These are phyloP conservation scores for Floccularia luteovirens DNA, from an alignment of 768 basidiomycete genomes.

Conservation along the genomic window DNA sequence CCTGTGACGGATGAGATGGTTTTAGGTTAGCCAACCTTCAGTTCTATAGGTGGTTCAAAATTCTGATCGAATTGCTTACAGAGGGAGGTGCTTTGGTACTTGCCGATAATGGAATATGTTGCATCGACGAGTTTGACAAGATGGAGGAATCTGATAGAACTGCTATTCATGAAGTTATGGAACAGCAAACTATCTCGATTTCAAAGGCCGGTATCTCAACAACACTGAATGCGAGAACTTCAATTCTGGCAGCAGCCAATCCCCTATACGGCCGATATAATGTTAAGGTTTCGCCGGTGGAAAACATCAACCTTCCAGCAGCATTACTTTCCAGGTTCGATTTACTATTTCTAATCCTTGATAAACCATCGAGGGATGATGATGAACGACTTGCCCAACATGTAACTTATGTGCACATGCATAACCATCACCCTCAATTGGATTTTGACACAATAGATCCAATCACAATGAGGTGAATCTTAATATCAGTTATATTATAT, in stretches of 20 bases:
- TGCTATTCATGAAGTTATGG: conserved; percentile 99
- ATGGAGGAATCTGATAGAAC: conserved; percentile 99
- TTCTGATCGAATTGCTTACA: conserved; percentile 24
- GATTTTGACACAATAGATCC: conserved; percentile 84
- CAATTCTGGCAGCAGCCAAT: conserved; percentile 96
- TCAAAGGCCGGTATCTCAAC: conserved; percentile 99
- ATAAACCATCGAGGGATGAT: conserved; percentile 91
- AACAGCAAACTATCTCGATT: conserved; percentile 99
- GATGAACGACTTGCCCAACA: conserved; percentile 96
- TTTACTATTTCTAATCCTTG: conserved; percentile 91
- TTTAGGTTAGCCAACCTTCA: conserved; percentile 63
- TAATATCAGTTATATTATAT: too few relatives aligned
- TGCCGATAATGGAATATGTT: conserved; percentile 98
- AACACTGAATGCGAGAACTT: conserved; percentile 94
- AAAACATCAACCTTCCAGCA: conserved; percentile 98
- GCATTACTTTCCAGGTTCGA: conserved; percentile 96
- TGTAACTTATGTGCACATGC: conserved; percentile 98
- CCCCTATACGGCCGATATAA: conserved; percentile 98
- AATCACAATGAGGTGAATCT: conserved; percentile 74
- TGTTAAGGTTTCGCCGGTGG: conserved; percentile 93
- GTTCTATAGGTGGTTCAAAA: too few relatives aligned
- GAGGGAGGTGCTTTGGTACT: conserved; percentile 99
- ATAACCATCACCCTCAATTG: conserved; percentile 81
- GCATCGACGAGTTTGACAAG: conserved; percentile 99
- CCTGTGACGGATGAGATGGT: conserved; percentile 99